Evolutionary conservation across 352 stramenopile species (phyloP), one percentile per base, ranked within the genome.

Genomic region (Poterioochromonas sp.): DNA sequence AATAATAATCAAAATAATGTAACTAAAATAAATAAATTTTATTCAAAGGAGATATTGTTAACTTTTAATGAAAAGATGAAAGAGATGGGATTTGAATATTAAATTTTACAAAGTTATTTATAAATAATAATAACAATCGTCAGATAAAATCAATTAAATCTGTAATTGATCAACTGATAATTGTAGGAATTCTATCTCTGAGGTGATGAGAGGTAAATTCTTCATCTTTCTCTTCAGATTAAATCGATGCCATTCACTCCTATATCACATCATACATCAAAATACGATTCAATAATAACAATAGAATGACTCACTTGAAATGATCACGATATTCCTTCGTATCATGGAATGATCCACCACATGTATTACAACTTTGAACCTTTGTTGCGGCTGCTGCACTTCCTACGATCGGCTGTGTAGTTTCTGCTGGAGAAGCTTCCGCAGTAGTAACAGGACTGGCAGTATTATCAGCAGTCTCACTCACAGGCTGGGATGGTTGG

Each of bases 211-310:
- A 2, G 82, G 70, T 79, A 87, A 84, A 79, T 89, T 90, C 68
- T 88, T 90, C 11, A 88, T 84, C 80, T 94, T 94, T 70, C 87
- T 82, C 78, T 94, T 94, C 37, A 94, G 85, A 79, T 94, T 94
- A 84, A 91, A 94, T 47, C 90, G 89, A 76, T 94, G 90, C 90
- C 90, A 94, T 58, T 93, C 88, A 20, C 87, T 92, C 32, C 89
- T 74, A n/a, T 58, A 11, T 12, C 26, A 39, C 5, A 39, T 65
- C 26, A 32, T 65, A 65, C 26, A 39, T 39, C 11, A 39, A 35
- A 29, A 39, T 39, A 35, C 12, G 40, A 32, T 41, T 71, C 15
- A 71, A 49, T 32, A 71, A 5, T 15, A 49, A 41, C 20, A 49
- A 71, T n/a, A 49, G 29, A 41, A 35, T 34, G 1, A 58, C 62